Base-by-base conservation (phyloP, 1,139 yeast species). In the Kodamaea sp. region DNA sequence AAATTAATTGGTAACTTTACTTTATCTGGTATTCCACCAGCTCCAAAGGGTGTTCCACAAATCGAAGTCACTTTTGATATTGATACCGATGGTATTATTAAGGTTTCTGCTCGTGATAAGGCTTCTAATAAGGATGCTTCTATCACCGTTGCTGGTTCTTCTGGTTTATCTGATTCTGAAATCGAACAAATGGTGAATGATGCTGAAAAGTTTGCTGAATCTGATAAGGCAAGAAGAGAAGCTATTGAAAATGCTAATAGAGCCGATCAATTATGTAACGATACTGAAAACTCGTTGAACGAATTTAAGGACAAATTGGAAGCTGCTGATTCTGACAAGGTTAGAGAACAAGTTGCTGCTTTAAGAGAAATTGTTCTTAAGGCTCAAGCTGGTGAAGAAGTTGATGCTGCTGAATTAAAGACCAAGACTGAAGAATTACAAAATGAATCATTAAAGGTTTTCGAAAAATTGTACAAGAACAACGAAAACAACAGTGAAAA, bases 21-120 rank as follows among this genome's bases (percentile, higher is more conserved):
- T 48, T 79, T 90, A 60, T 77, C 92, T 54, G 97, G 97, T 67
- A 90, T 90, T 53, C 95, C 97, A 72, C 96, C 97, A 57, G 97
- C 97, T 59, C 96, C 97, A 73, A 90, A 89, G 82, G 98, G 98
- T 78, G 97, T 90, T 55, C 97, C 98, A 58, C 97, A 90, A 76
- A 92, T 90, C 58, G 97, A 92, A 76, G 98, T 90, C 61, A 81
- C 96, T 50, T 90, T 90, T 65, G 98, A 90, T 70, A 86, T 90
- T 63, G 98, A 90, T 68, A 96, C 98, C 49, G 97, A 90, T 72
- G 97, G 98, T 70, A 92, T 92, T 70, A 89, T 92, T 77, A 92
- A 92, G 78, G 98, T 92, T 53, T 85, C 95, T 66, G 98, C 97
- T 52, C 86, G 90, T 72, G 98, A 92, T 74, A 90, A 90, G 81